Evolutionary conservation across 192 early-diverging fungal genomes (phyloP).

Genomic region (Backusella circina): DNA sequence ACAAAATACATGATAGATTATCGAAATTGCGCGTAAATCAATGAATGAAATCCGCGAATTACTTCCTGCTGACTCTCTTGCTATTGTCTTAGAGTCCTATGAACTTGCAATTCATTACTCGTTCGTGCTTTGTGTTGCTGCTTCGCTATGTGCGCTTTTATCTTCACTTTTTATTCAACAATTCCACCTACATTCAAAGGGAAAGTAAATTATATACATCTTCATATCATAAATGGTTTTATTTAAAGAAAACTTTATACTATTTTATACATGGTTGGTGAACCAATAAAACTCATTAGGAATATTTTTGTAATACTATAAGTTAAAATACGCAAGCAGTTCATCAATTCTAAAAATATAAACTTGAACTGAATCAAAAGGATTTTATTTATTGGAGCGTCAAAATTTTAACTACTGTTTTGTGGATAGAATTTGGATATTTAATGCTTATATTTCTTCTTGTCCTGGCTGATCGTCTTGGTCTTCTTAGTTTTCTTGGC

Average conservation of each 20-base stretch:
- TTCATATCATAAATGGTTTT: neutral
- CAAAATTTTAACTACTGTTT: neutral
- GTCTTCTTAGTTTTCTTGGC: neutral
- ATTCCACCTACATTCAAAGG: neutral
- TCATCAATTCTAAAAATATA: too few species aligned
- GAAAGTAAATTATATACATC: neutral
- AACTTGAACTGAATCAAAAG: neutral
- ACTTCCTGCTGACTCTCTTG: neutral
- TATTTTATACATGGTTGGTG: neutral
- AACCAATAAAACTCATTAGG: neutral
- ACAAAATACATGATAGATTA: neutral
- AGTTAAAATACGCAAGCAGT: too few species aligned
- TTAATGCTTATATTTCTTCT: neutral
- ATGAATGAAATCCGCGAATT: slow-evolving; percentile 14
- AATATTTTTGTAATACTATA: too few species aligned
- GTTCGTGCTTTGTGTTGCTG: neutral
- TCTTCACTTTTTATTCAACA: slow-evolving; percentile 18
- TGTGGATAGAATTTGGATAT: neutral
- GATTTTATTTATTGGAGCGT: neutral
- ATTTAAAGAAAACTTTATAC: neutral
- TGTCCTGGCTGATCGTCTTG: neutral
- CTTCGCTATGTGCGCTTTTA: neutral
- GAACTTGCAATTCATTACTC: slow-evolving; percentile 10
- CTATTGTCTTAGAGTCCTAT: slow-evolving; percentile 13
- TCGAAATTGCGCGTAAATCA: slow-evolving; percentile 22